Evolutionary conservation across 768 basidiomycete species (phyloP).

Genomic region (Rhizopogon sp.): DNA sequence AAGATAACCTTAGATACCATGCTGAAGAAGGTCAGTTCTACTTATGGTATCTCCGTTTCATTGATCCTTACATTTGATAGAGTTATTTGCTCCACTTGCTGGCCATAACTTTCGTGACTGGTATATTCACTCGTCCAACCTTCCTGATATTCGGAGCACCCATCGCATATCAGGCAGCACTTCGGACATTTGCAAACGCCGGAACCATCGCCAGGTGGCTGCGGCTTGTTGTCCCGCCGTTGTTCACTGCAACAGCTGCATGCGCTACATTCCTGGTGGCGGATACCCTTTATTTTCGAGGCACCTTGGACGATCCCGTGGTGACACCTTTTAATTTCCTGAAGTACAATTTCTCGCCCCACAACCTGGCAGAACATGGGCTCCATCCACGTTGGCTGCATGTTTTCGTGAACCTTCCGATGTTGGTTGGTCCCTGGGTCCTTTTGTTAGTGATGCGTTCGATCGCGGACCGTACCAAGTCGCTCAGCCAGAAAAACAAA

Average conservation of each 20-base stretch:
- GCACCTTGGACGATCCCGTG: slow-evolving; percentile 13
- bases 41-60: neutral
- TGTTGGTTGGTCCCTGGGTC: slow-evolving; percentile 33
- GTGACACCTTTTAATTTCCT: slow-evolving; percentile 35
- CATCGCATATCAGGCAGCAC: slow-evolving; percentile 21
- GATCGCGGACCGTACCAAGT: neutral
- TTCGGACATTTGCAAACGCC: slow-evolving; percentile 5
- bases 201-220: slow-evolving; percentile 7
- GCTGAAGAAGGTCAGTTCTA: neutral
- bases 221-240: slow-evolving; percentile 13
- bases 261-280: slow-evolving; percentile 15
- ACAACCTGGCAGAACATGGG: slow-evolving; percentile 34
- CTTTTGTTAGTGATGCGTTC: slow-evolving; percentile 15
- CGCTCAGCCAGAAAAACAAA: slow-evolving; percentile 3
- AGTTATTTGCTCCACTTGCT: slow-evolving; percentile 15
- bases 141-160: slow-evolving; percentile 30
- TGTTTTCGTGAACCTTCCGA: slow-evolving; percentile 32
- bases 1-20: slow-evolving; percentile 5
- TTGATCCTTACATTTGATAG: neutral
- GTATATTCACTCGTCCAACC: slow-evolving; percentile 31
- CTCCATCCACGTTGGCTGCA: slow-evolving; percentile 38
- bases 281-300: slow-evolving; percentile 31
- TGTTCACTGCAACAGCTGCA: slow-evolving; percentile 14
- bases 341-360: slow-evolving; percentile 30
- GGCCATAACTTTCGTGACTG: slow-evolving; percentile 21